Evolutionary conservation across 805 yeast genomes (phyloP).

Genomic region (Brettanomyces custersianus): DNA sequence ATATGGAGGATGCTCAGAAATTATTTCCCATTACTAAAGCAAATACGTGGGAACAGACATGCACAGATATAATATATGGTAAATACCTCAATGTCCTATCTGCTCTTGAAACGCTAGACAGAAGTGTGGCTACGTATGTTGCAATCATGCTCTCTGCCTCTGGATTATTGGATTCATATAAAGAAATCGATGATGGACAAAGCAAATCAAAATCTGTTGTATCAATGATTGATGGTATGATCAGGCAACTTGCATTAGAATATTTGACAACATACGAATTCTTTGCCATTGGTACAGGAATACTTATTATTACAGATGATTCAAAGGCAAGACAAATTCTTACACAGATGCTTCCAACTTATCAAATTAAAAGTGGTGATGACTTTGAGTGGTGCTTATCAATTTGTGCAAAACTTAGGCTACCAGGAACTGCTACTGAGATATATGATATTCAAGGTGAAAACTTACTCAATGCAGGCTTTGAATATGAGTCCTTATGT

Average conservation of each 20-base stretch:
- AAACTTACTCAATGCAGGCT: constrained; percentile 17
- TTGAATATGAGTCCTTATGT: constrained; percentile 50
- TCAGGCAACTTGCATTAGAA: constrained; percentile 46
- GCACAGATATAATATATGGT: constrained; percentile 46
- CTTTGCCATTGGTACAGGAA: constrained; percentile 64
- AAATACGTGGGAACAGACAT: constrained; percentile 45
- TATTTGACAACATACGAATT: constrained; percentile 43
- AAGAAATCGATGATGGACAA: constrained; percentile 9
- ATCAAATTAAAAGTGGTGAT: constrained; percentile 55
- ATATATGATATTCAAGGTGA: constrained; percentile 47
- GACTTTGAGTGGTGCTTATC: constrained; percentile 75
- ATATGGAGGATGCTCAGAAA: constrained; percentile 27
- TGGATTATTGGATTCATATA: constrained; percentile 41
- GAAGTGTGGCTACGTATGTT: constrained; percentile 53
- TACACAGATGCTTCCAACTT: constrained; percentile 51
- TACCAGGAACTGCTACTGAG: constrained; percentile 48
- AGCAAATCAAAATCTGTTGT: constrained; percentile 6
- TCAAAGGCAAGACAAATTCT: constrained; percentile 35
- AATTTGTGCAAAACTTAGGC: constrained; percentile 57
- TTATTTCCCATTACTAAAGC: constrained; percentile 28
- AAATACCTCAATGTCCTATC: constrained; percentile 50
- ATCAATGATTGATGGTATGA: constrained; percentile 26
- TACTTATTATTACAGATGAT: constrained; percentile 41
- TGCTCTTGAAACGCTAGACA: constrained; percentile 49
- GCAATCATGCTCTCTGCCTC: constrained; percentile 57